Evolutionary conservation across 768 basidiomycete genomes (phyloP).

Genomic region (Mycena capillaripes): DNA sequence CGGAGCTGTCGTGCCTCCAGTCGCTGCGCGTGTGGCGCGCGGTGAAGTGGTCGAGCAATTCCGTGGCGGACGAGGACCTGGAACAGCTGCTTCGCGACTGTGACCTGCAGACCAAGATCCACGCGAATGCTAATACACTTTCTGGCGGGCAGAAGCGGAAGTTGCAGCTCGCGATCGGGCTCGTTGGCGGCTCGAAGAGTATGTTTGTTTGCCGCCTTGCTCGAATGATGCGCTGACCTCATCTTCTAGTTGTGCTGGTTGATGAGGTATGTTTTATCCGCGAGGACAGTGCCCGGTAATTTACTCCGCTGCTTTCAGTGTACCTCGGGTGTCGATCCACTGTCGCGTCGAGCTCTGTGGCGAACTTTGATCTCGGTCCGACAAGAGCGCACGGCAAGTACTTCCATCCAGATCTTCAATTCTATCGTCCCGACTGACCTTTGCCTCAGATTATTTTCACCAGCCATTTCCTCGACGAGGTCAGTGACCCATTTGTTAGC

Average conservation of each 20-base stretch:
- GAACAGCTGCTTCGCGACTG: slow-evolving; percentile 78
- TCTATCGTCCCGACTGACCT: background rate
- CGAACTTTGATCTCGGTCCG: slow-evolving; percentile 77
- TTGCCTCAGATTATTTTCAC: slow-evolving; percentile 72
- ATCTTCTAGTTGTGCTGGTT: slow-evolving; percentile 63
- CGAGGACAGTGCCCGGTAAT: background rate
- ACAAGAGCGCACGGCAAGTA: slow-evolving; percentile 67
- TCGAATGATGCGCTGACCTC: slow-evolving; percentile 15
- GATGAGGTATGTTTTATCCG: slow-evolving; percentile 56
- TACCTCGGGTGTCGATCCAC: slow-evolving; percentile 86
- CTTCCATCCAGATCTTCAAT: background rate
- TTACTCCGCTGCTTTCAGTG: slow-evolving; percentile 48
- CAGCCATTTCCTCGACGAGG: slow-evolving; percentile 65
- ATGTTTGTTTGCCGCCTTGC: slow-evolving; percentile 37
- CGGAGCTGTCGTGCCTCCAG: slow-evolving; percentile 81
- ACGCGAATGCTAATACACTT: slow-evolving; percentile 74
- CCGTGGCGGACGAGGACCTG: slow-evolving; percentile 66
- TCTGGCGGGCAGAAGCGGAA: slow-evolving; percentile 89
- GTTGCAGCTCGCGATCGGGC: slow-evolving; percentile 84
- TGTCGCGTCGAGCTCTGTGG: slow-evolving; percentile 86
- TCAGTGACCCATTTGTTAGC: slow-evolving; percentile 45
- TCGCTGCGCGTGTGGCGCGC: slow-evolving; percentile 81
- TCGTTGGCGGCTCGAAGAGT: slow-evolving; percentile 64
- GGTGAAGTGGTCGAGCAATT: slow-evolving; percentile 71
- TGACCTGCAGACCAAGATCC: slow-evolving; percentile 78